Evolutionary conservation across 331 rosid species (phyloP), one percentile per base, ranked within the genome.

Genomic region (Acacia concinna): DNA sequence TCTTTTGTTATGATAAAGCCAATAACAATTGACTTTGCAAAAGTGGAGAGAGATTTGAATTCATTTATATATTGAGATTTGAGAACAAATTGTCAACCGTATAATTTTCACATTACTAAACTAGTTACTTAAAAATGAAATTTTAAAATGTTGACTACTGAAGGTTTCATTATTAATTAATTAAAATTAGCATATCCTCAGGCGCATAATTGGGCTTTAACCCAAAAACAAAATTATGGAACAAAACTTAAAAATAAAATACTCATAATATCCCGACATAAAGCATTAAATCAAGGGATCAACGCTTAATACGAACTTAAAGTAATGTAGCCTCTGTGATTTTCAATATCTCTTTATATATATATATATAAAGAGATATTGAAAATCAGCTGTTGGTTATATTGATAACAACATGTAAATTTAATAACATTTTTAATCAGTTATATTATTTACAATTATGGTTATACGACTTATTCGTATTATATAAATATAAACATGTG

Each of bases 221-320:
- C 41, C 8, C 4, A 37, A 67, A 67, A 38, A 11, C 1, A 38
- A 67, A 37, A 0, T 17, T n/a, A 41, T 21, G 2, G 17, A 68
- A 41, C 21, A 38, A n/a, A n/a, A 41, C n/a, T 38, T 14, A 40
- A 28, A 13, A 60, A 28, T 13, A 28, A 28, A 28, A 60, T 60
- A 60, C 4, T 60, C 37, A 13, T 13, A 2, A 38, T 0, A 40
- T 11, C 27, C 73, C 73, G 21, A 41, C 73, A 41, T 25, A 68
- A 68, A 23, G 34, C 52, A 68, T 40, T 23, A 68, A 68, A 40
- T 40, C 54, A 41, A 68, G 73, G 73, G 54, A 9, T 68, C 34
- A 68, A 41, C 1, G 54, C 35, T 21, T 23, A 68, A 40, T 8
- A 40, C 31, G 15, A 56, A 56, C 63, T 56, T 23, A 56, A 56